A percentile compares a stretch with the other conserved stretches of the same genome.
Conservation (phyloP, 352 stramenopile species). For the Phytophthora uliginosa region DNA sequence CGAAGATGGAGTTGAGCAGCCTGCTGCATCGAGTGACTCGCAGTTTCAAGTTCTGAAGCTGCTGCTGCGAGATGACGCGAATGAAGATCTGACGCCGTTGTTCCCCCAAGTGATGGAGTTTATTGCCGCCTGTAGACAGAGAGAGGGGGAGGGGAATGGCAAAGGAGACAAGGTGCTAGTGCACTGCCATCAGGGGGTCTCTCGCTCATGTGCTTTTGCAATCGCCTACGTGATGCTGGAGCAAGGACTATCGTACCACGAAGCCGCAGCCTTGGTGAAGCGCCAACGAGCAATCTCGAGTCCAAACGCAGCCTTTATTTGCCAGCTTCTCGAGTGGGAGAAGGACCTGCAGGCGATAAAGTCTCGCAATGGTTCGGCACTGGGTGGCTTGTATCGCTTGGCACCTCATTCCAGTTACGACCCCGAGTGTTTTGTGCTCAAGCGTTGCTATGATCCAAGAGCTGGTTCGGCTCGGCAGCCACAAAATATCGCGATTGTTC, state of each 20-base stretch:
- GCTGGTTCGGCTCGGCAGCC: conserved; percentile 10
- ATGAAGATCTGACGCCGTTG: conserved; percentile 77
- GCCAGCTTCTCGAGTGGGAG: conserved; percentile 76
- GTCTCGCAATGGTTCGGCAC: not conserved
- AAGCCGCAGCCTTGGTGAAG: conserved; percentile 56
- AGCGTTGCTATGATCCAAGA: conserved; percentile 47
- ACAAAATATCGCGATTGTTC: conserved; percentile 14
- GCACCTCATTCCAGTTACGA: conserved; percentile 62
- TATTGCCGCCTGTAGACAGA: conserved; percentile 38
- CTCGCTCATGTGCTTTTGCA: conserved; percentile 71
- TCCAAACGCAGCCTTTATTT: conserved; percentile 75
- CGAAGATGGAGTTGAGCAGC: conserved; percentile 13
- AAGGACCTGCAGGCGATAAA: conserved; percentile 40
- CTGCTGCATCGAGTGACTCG: conserved; percentile 2
- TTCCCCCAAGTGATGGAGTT: conserved; percentile 57
- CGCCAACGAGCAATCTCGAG: conserved; percentile 57
- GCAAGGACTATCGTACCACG: conserved; percentile 37
- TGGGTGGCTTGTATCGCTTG: conserved; percentile 52
- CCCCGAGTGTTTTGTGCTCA: conserved; percentile 54
- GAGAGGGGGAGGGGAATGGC: not conserved
- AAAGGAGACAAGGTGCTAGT: conserved; percentile 48
- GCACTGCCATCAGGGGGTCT: conserved; percentile 82
- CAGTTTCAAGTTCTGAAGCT: conserved; percentile 41
- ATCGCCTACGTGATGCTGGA: conserved; percentile 74
- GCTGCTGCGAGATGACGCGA: conserved; percentile 60